Conservation (phyloP, 768 basidiomycete species). For the Leccinellum rugosiceps region DNA sequence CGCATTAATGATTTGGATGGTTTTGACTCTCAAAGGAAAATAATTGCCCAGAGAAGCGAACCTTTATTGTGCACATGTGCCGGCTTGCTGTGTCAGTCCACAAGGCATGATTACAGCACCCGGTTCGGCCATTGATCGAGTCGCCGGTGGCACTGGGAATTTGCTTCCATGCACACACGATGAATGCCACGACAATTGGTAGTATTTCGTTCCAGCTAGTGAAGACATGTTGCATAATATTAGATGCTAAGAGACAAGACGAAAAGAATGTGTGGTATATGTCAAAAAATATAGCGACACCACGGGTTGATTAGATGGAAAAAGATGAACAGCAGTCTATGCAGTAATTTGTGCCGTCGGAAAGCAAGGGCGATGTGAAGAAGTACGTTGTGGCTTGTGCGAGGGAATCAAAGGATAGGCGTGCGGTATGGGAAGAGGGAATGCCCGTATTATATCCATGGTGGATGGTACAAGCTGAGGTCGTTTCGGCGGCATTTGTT, state of each 20-base stretch:
- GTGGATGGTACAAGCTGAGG: slow-evolving; percentile 29
- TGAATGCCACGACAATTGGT: background rate
- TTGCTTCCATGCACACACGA: background rate
- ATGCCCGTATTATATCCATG: slow-evolving; percentile 45
- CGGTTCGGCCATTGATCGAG: background rate
- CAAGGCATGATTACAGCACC: background rate
- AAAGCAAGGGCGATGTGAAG: slow-evolving; percentile 23
- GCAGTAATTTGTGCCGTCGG: slow-evolving; percentile 23
- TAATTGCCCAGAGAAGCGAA: background rate
- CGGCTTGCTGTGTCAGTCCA: background rate
- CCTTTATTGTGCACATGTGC: background rate
- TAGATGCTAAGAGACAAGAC: slow-evolving; percentile 1
- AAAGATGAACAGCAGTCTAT: slow-evolving; percentile 7
- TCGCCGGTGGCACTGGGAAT: background rate
- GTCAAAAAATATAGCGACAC: slow-evolving; percentile 36
- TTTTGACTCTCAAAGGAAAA: background rate
- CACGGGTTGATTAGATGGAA: slow-evolving; percentile 14
- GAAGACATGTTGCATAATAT: background rate
- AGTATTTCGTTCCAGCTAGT: background rate
- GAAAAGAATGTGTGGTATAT: slow-evolving; percentile 24
- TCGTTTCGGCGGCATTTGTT: slow-evolving; percentile 22
- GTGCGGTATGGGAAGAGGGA: slow-evolving; percentile 43
- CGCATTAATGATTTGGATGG: background rate
- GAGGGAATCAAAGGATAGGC: slow-evolving; percentile 16
- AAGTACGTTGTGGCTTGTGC: slow-evolving; percentile 25